Percentiles rank a stretch among this genome's conserved stretches.
phyloP scores from a whole-genome alignment of 495 filamentous ascomycete species.

The Penicillium macrosclerotiorum region DNA sequence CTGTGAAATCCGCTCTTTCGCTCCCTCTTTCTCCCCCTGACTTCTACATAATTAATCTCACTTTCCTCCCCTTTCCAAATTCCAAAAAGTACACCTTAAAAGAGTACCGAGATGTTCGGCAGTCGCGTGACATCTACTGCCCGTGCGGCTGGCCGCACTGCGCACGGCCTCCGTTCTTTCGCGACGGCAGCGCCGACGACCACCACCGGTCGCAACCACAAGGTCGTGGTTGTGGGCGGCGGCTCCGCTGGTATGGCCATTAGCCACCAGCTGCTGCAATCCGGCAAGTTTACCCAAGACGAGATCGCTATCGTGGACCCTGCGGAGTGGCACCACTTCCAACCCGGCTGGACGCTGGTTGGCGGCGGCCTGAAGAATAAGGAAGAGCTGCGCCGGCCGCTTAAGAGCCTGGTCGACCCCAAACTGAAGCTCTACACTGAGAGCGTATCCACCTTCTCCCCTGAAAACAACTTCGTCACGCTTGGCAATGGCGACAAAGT shows the following conservation, averaged over 20 bases:
- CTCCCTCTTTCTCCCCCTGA: not conserved
- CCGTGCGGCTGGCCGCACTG: slow-evolving; percentile 14
- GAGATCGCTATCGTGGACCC: slow-evolving; percentile 70
- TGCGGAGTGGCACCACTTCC: slow-evolving; percentile 64
- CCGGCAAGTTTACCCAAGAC: slow-evolving; percentile 52
- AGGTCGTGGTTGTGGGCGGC: slow-evolving; percentile 62
- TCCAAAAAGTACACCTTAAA: not conserved
- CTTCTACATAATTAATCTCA: not conserved
- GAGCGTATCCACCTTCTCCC: slow-evolving; percentile 50
- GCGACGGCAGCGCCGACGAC: slow-evolving; percentile 43
- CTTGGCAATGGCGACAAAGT: slow-evolving; percentile 57
- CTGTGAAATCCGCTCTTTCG: not conserved
- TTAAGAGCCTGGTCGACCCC: slow-evolving; percentile 52
- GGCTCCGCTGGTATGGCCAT: slow-evolving; percentile 61
- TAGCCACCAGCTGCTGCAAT: slow-evolving; percentile 60
- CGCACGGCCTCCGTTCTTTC: slow-evolving; percentile 25
- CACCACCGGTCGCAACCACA: slow-evolving; percentile 47
- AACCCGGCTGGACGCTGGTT: slow-evolving; percentile 70
- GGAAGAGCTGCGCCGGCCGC: slow-evolving; percentile 50
- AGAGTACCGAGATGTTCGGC: slow-evolving; percentile 15
- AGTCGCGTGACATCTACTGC: slow-evolving; percentile 16
- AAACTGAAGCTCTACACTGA: slow-evolving; percentile 63
- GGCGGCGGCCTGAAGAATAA: slow-evolving; percentile 62
- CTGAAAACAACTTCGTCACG: slow-evolving; percentile 57
- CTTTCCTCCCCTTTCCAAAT: not conserved